Evolutionary conservation across 257 asterid species (phyloP).

Genomic region (Solanum gracilifrons): DNA sequence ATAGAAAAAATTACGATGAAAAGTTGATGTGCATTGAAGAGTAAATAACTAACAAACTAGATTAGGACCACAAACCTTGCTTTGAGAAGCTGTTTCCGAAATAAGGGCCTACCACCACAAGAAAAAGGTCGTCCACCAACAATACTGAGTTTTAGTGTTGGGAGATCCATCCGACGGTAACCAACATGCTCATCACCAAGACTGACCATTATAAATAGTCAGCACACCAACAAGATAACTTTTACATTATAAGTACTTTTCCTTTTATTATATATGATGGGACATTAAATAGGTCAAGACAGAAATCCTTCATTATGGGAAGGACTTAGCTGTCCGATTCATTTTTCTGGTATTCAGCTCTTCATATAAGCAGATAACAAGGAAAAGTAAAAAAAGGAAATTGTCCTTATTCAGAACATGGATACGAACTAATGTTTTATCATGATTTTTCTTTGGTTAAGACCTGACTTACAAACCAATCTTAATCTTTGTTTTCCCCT

Average conservation of each 20-base stretch:
- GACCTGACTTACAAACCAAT: background rate
- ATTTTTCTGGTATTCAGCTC: background rate
- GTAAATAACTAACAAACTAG: background rate
- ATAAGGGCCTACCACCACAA: conserved; percentile 58
- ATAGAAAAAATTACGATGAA: background rate
- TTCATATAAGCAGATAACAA: background rate
- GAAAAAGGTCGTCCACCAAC: conserved; percentile 98
- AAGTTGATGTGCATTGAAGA: background rate
- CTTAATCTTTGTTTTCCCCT: background rate
- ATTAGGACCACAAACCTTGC: conserved; percentile 41
- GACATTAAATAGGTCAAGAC: background rate
- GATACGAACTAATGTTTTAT: background rate
- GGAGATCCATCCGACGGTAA: conserved; percentile 56
- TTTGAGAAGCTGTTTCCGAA: conserved; percentile 50
- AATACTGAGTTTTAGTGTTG: conserved; percentile 53
- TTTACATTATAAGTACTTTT: background rate
- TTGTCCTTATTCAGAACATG: background rate
- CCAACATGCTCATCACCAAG: conserved; percentile 94
- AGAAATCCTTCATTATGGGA: background rate
- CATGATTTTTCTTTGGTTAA: background rate
- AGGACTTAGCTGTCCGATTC: background rate
- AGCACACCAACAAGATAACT: background rate
- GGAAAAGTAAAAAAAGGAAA: background rate
- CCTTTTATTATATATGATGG: background rate
- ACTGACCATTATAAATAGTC: conserved; percentile 32